A percentile compares a stretch with the other conserved stretches of the same genome.
Evolutionary conservation across 441 rosid species (phyloP).

Genomic region (Gossypium davidsonii): DNA sequence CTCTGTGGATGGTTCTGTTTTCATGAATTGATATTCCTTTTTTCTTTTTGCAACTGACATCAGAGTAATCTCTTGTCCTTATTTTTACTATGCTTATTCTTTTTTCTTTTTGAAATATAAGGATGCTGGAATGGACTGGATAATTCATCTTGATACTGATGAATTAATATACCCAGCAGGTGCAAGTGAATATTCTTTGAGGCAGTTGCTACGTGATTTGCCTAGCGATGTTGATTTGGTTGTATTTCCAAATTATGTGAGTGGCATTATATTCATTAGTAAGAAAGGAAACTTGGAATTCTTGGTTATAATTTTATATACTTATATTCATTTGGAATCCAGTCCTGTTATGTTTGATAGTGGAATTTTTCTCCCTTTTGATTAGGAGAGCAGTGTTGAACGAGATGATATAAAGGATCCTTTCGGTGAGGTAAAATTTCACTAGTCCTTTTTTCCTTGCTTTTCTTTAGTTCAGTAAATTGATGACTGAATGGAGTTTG

Average conservation of each 20-base stretch:
- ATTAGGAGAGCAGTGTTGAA: conserved; percentile 66
- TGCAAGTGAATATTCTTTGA: conserved; percentile 64
- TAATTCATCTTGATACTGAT: conserved; percentile 69
- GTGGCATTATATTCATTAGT: conserved; percentile 24
- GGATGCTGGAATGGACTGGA: conserved; percentile 72
- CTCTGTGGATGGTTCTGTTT: neutral
- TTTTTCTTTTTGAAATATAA: conserved; percentile 23
- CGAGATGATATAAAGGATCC: conserved; percentile 66
- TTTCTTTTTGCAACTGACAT: conserved; percentile 1
- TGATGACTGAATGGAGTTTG: conserved; percentile 7
- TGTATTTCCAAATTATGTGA: conserved; percentile 72
- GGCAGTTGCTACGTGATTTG: conserved; percentile 61
- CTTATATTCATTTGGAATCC: conserved; percentile 1
- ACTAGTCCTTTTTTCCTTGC: conserved; percentile 7
- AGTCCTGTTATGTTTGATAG: conserved; percentile 10
- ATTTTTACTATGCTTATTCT: conserved; percentile 12
- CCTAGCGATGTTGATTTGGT: conserved; percentile 75
- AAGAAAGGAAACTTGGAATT: conserved; percentile 1
- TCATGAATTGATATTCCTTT: neutral
- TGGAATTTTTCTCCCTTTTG: neutral
- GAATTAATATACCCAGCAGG: conserved; percentile 72
- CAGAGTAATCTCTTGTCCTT: conserved; percentile 1
- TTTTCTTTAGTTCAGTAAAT: neutral
- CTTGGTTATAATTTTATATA: neutral
- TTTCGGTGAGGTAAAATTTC: conserved; percentile 52